Evolutionary conservation across 2,329 filamentous ascomycete genomes (phyloP).

Genomic region (Penicillium sp.): DNA sequence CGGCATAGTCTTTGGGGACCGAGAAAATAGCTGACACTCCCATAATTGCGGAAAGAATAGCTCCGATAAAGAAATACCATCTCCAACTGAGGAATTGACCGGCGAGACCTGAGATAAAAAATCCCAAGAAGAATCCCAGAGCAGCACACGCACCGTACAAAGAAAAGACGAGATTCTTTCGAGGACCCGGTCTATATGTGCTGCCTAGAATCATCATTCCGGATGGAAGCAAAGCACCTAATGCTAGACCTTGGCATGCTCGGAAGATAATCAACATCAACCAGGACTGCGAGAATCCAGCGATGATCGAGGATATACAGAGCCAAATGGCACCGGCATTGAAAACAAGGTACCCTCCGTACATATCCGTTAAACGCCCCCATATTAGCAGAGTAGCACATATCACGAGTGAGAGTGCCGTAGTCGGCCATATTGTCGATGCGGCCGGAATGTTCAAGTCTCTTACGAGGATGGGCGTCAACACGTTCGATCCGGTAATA

Average conservation of each 20-base stretch:
- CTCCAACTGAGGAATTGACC: constrained; percentile 61
- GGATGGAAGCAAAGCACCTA: constrained; percentile 72
- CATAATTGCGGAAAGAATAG: constrained; percentile 56
- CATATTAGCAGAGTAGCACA: constrained; percentile 58
- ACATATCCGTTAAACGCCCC: constrained; percentile 63
- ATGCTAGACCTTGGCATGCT: constrained; percentile 73
- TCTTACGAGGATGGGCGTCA: constrained; percentile 67
- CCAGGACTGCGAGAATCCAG: constrained; percentile 70
- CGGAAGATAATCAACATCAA: constrained; percentile 75
- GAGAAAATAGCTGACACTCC: constrained; percentile 50
- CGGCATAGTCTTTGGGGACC: constrained; percentile 50
- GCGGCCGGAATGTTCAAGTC: constrained; percentile 69
- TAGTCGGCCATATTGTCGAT: constrained; percentile 61
- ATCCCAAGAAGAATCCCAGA: constrained; percentile 58
- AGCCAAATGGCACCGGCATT: constrained; percentile 68
- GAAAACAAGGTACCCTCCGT: constrained; percentile 67
- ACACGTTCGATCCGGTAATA: constrained; percentile 72
- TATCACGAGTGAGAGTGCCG: constrained; percentile 55
- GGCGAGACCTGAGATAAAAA: constrained; percentile 66
- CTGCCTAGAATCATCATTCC: constrained; percentile 69
- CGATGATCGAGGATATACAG: constrained; percentile 68
- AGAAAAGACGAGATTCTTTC: constrained; percentile 70
- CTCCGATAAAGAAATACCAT: constrained; percentile 72
- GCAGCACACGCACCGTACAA: constrained; percentile 60
- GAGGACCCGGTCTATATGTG: constrained; percentile 68